These are phyloP conservation scores for Termitomyces sp. DNA, from an alignment of 768 basidiomycete species.

Conservation along the genomic window DNA sequence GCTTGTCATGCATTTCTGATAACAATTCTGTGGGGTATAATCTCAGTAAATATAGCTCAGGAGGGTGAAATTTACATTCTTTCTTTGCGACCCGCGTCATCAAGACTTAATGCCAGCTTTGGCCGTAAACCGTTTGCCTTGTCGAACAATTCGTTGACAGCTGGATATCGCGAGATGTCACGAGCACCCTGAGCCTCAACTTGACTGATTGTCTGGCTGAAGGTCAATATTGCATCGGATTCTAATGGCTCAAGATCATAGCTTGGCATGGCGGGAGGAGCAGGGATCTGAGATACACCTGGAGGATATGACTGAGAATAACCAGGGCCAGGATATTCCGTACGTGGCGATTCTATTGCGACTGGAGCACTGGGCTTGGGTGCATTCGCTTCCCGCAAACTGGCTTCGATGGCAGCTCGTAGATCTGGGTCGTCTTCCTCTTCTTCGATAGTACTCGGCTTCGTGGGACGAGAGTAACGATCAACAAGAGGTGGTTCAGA, in stretches of 20 bases:
- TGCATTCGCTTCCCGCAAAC: conserved; percentile 77
- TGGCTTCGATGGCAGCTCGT: conserved; percentile 91
- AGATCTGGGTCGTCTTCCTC: conserved; percentile 93
- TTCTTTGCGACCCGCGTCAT: conserved; percentile 83
- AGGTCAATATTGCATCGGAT: conserved; percentile 81
- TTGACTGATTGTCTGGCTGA: conserved; percentile 86
- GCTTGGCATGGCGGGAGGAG: conserved; percentile 53
- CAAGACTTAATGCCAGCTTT: conserved; percentile 77
- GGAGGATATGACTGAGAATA: conserved; percentile 43
- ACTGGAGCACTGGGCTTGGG: conserved; percentile 76
- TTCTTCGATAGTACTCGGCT: conserved; percentile 27
- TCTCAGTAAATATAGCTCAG: not conserved
- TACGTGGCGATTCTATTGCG: conserved; percentile 44
- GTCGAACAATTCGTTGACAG: conserved; percentile 79
- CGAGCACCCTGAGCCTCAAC: conserved; percentile 71
- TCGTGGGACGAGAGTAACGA: conserved; percentile 35
- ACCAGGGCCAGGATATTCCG: conserved; percentile 33
- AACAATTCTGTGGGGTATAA: conserved; percentile 57
- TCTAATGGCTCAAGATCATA: conserved; percentile 83
- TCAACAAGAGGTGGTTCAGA: conserved; percentile 72
- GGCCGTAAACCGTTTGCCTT: conserved; percentile 74
- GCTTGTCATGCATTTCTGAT: conserved; percentile 90
- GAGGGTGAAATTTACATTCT: conserved; percentile 34
- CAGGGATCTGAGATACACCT: conserved; percentile 30
- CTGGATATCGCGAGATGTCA: conserved; percentile 78